Evolutionary conservation across 257 asterid species (phyloP).

Genomic region (Nemophila menziesii): DNA sequence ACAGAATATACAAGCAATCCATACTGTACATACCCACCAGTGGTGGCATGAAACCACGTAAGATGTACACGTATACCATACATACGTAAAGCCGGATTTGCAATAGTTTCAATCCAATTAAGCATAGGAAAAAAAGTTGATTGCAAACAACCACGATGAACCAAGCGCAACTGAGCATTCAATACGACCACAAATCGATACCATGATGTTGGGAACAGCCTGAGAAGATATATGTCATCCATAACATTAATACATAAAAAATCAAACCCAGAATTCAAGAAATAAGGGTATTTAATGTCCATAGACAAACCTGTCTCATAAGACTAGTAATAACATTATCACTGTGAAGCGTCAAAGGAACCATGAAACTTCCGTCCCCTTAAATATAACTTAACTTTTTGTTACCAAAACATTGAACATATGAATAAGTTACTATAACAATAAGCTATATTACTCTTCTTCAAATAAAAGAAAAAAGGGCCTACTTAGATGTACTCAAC

Average conservation of each 20-base stretch:
- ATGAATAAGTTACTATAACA: too few relatives aligned
- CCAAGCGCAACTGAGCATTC: constrained; percentile 92
- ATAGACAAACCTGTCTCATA: constrained; percentile 94
- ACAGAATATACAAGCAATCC: constrained; percentile 66
- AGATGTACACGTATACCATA: constrained; percentile 67
- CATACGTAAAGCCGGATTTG: constrained; percentile 70
- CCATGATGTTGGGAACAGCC: constrained; percentile 95
- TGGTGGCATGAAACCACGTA: constrained; percentile 68
- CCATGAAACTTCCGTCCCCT: constrained; percentile 95
- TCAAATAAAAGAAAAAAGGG: too few relatives aligned
- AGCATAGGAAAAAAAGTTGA: constrained; percentile 57
- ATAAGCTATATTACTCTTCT: too few relatives aligned
- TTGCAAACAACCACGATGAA: constrained; percentile 69
- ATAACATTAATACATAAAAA: background rate
- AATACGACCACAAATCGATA: constrained; percentile 96
- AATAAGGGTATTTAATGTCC: too few relatives aligned
- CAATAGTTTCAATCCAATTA: constrained; percentile 72
- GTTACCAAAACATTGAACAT: too few relatives aligned
- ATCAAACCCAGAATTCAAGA: too few relatives aligned
- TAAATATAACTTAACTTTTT: too few relatives aligned
- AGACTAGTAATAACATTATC: constrained; percentile 83
- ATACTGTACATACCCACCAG: constrained; percentile 58
- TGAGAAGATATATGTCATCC: constrained; percentile 16
- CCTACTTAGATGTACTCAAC: too few relatives aligned
- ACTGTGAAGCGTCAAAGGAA: constrained; percentile 78